These are phyloP conservation scores for Venturiaceae sp. DNA, from an alignment of 2,329 filamentous ascomycete genomes.

Conservation along the genomic window DNA sequence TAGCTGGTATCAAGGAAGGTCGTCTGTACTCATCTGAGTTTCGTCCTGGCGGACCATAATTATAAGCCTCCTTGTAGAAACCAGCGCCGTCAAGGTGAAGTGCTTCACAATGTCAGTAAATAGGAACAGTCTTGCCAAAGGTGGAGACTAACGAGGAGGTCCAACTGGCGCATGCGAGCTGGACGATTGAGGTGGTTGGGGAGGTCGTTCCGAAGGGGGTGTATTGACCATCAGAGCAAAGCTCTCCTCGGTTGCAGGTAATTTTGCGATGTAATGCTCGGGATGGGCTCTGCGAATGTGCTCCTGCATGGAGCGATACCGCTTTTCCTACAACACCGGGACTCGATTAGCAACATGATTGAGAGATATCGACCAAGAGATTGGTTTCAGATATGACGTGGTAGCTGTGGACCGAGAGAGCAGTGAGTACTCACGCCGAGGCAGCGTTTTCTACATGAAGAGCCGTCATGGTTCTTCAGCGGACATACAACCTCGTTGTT, in stretches of 20 bases:
- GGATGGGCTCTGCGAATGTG: slow-evolving; percentile 96
- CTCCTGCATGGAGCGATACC: slow-evolving; percentile 98
- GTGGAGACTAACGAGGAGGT: background rate
- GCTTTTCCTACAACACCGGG: slow-evolving; percentile 61
- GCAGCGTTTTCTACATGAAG: slow-evolving; percentile 93
- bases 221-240: slow-evolving; percentile 94
- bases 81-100: background rate
- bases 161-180: background rate
- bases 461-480: slow-evolving; percentile 90
- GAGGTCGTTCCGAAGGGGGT: slow-evolving; percentile 63
- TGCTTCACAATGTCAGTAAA: background rate
- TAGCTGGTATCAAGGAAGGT: slow-evolving; percentile 54
- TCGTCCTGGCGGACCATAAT: slow-evolving; percentile 59
- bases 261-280: slow-evolving; percentile 94
- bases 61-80: slow-evolving; percentile 49
- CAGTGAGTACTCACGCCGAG: slow-evolving; percentile 72
- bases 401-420: background rate
- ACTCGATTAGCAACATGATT: background rate
- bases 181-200: slow-evolving; percentile 36
- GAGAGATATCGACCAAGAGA: background rate
- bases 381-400: background rate
- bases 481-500: slow-evolving; percentile 97
- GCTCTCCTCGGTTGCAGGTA: slow-evolving; percentile 95
- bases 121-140: background rate
- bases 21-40: slow-evolving; percentile 59